These are phyloP conservation scores for Farysia itapuensis DNA, from an alignment of 1,284 basidiomycete genomes.

Conservation along the genomic window DNA sequence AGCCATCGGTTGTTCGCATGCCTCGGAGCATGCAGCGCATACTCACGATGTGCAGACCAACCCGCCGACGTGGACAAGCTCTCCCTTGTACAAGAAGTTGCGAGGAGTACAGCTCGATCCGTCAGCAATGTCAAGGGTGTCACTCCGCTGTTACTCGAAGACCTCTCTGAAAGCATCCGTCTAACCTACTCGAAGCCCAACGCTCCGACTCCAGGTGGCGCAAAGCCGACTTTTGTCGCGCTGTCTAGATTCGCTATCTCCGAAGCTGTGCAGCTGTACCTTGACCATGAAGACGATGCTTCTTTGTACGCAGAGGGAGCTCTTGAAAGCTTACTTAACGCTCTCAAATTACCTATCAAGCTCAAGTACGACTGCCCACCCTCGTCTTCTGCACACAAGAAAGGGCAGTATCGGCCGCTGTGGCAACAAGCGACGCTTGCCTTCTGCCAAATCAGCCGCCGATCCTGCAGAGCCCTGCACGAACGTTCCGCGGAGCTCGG, in stretches of 20 bases:
- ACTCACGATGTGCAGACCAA: too few relatives aligned
- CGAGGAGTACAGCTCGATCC: constrained; percentile 74
- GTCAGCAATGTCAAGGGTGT: constrained; percentile 65
- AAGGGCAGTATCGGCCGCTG: constrained; percentile 47
- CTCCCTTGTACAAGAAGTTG: constrained; percentile 74
- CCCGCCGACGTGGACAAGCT: constrained; percentile 80
- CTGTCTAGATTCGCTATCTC: constrained; percentile 85
- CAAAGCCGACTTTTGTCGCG: constrained; percentile 69
- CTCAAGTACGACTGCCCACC: constrained; percentile 89
- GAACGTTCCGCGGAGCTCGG: constrained; percentile 63
- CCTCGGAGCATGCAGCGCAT: constrained; percentile 78
- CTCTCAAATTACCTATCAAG: constrained; percentile 73
- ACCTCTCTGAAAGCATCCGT: constrained; percentile 80
- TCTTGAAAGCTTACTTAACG: constrained; percentile 74
- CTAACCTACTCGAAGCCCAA: constrained; percentile 83
- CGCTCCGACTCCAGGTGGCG: too few relatives aligned
- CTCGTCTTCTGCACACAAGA: constrained; percentile 3
- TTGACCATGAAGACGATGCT: constrained; percentile 61
- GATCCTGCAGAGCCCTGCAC: constrained; percentile 23
- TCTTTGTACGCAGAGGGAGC: constrained; percentile 79
- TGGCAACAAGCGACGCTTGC: constrained; percentile 43
- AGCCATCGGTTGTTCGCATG: constrained; percentile 73
- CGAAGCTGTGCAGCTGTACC: constrained; percentile 69
- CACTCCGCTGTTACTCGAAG: constrained; percentile 74
- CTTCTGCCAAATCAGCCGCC: constrained; percentile 21